Conservation (phyloP, 2,329 filamentous ascomycete genomes). For the Colletotrichum orchidophilum region DNA sequence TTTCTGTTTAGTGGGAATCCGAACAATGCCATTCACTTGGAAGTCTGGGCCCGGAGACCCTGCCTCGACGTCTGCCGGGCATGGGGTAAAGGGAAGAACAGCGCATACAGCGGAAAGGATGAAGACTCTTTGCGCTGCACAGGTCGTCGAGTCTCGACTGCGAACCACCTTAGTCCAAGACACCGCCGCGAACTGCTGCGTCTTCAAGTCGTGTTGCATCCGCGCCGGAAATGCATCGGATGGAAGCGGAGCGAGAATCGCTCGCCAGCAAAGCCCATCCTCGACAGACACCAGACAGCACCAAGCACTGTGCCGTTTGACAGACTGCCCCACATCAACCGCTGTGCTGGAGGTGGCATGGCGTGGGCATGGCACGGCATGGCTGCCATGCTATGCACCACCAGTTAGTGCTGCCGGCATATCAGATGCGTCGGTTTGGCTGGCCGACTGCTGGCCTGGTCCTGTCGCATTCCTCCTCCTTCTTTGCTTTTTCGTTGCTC, state of each 20-base stretch:
- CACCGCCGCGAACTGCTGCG: conserved; percentile 3
- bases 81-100: not conserved
- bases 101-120: not conserved
- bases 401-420: conserved; percentile 21
- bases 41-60: not conserved
- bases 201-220: not conserved
- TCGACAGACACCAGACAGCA: conserved; percentile 1
- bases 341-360: not conserved
- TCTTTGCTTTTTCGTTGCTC: not conserved
- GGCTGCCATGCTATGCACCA: conserved; percentile 27
- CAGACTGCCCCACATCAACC: conserved; percentile 17
- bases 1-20: conserved; percentile 6
- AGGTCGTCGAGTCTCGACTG: not conserved
- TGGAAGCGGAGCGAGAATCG: conserved; percentile 1
- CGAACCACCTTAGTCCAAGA: not conserved
- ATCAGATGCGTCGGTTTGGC: conserved; percentile 11
- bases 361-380: conserved; percentile 12
- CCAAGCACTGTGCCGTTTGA: conserved; percentile 14
- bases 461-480: not conserved
- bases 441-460: not conserved
- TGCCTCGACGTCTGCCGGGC: not conserved
- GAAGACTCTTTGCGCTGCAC: not conserved
- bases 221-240: conserved; percentile 2
- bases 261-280: not conserved
- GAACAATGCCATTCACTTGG: not conserved